A percentile compares a stretch with the other conserved stretches of the same genome.
phyloP scores from a whole-genome alignment of 2,329 filamentous ascomycete genomes.

The Cadophora gregata region DNA sequence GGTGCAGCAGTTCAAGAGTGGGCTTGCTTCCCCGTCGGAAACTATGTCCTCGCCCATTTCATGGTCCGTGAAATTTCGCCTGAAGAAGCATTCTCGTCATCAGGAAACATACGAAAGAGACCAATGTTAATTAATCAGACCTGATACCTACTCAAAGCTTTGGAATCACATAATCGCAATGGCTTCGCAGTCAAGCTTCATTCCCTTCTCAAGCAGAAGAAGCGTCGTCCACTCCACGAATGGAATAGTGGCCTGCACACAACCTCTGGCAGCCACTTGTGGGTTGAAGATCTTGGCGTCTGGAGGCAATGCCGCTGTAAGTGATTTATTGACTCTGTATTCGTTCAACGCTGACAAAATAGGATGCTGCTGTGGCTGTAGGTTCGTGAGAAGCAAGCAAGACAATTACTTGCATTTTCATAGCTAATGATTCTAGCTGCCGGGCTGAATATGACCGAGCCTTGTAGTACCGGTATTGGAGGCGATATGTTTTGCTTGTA shows the following conservation, averaged over 20 bases:
- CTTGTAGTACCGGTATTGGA: slow-evolving; percentile 89
- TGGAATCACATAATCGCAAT: not conserved
- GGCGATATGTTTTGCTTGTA: slow-evolving; percentile 71
- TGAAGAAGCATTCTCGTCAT: not conserved
- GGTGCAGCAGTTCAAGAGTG: not conserved
- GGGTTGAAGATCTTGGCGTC: slow-evolving; percentile 81
- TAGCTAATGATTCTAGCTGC: slow-evolving; percentile 63
- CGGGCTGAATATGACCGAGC: slow-evolving; percentile 90
- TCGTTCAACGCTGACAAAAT: slow-evolving; percentile 16
- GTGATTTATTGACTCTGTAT: not conserved
- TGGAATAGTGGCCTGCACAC: slow-evolving; percentile 87
- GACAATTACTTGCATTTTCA: slow-evolving; percentile 25
- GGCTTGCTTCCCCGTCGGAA: not conserved
- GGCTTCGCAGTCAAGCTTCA: slow-evolving; percentile 16
- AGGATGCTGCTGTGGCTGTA: slow-evolving; percentile 94
- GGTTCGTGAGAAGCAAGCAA: slow-evolving; percentile 52
- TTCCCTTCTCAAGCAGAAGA: slow-evolving; percentile 72
- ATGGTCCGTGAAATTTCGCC: not conserved
- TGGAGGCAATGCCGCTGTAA: slow-evolving; percentile 82
- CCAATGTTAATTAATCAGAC: not conserved
- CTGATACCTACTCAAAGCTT: not conserved
- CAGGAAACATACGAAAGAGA: not conserved
- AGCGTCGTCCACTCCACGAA: slow-evolving; percentile 93
- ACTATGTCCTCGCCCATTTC: not conserved
- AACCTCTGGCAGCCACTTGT: slow-evolving; percentile 87